These are phyloP conservation scores for Salix suchowensis DNA, from an alignment of 345 rosid genomes.

Conservation along the genomic window DNA sequence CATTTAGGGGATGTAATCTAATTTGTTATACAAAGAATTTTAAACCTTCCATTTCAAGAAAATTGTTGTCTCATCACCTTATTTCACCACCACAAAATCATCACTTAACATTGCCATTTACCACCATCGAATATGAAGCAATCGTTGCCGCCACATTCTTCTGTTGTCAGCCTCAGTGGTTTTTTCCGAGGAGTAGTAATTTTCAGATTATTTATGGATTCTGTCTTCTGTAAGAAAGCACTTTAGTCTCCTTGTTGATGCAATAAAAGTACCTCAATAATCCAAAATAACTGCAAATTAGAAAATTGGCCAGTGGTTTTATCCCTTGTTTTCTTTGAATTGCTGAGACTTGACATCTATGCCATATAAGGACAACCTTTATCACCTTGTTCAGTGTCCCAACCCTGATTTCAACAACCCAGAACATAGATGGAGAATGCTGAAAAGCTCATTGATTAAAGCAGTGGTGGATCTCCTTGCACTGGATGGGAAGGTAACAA, in stretches of 20 bases:
- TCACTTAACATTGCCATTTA: not conserved
- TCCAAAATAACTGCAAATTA: not conserved
- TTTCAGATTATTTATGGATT: not conserved
- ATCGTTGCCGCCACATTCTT: not conserved
- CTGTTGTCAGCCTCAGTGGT: not conserved
- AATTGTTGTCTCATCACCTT: not conserved
- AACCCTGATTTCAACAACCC: conserved; percentile 65
- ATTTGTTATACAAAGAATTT: not conserved
- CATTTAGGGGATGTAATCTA: not conserved
- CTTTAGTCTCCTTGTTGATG: not conserved
- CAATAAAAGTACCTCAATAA: not conserved
- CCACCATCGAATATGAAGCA: not conserved
- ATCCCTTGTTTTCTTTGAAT: not conserved
- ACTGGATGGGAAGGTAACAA: conserved; percentile 50
- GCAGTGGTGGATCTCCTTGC: conserved; percentile 55
- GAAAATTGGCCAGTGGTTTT: not conserved
- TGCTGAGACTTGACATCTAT: not conserved
- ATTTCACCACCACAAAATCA: not conserved
- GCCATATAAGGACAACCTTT: not conserved
- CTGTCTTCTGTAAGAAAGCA: not conserved
- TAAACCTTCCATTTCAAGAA: too few species aligned
- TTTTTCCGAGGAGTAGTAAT: not conserved
- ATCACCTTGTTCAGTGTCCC: conserved; percentile 47
- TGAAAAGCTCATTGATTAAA: conserved; percentile 56
- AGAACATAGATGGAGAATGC: conserved; percentile 63